Evolutionary conservation across 2,329 filamentous ascomycete genomes (phyloP), one percentile per base, ranked within the genome.

Genomic region (Corniculantispora saksenae): DNA sequence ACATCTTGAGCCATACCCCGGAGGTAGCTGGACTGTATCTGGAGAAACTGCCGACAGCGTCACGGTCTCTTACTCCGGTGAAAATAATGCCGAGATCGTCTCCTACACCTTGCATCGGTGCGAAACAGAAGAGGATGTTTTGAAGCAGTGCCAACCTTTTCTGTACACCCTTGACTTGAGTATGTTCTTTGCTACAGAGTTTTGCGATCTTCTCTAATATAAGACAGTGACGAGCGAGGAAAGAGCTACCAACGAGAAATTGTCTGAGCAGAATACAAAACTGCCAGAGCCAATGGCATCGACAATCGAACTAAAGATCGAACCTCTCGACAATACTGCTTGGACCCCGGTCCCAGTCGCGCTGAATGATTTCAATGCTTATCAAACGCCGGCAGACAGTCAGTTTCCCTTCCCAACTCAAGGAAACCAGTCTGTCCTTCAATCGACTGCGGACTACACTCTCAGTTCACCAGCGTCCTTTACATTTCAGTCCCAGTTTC

Each of bases 1-100:
- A 45, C 59, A 61, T 53, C 59, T 61, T 27, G 59, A 61, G 29
- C 59, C 59, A 21, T 61, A 53, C 32, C 59, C 59, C 43, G 59
- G 59, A 7, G 59, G 59, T 2, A 40, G 6, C 8, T 61, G 59
- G 59, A 53, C 23, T 15, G 47, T 61, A 17, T 25, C 47, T 43
- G 50, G 35, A 40, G 59, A 61, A 45, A 61, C 59, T 8, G 29
- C 40, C 12, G 50, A 54, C 38, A 61, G 29, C 15, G 17, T 61
- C 23, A 43, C 38, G 9, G 32, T 61, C 47, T 53, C 47, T 3
- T 61, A 61, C 50, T 51, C 50, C 48, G 23, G 10, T 3, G 59
- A 17, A 10, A 35, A 32, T n/a, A 45, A 53, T 23, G 32, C 25
- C 19, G 32, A 54, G 21, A 32, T 43, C n/a, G 47, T 54, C 5